Percentiles rank a stretch among this genome's conserved stretches.
phyloP scores from a whole-genome alignment of 2,329 filamentous ascomycete genomes.

The Cyphellophora attinorum region DNA sequence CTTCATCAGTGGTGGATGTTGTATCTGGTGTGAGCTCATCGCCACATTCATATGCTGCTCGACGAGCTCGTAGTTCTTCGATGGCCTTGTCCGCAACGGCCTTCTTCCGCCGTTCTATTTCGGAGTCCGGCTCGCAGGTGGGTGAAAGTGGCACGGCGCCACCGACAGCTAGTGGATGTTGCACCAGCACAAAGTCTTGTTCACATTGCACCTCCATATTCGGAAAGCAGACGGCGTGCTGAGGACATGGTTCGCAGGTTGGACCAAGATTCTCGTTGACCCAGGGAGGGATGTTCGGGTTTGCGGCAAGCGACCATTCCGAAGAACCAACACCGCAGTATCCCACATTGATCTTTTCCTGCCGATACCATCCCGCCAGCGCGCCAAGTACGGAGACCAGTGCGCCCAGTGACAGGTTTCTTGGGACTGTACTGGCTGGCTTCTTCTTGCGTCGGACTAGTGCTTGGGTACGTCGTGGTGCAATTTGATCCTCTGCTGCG shows the following conservation, averaged over 20 bases:
- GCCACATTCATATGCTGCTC: slow-evolving; percentile 86
- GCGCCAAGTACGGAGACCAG: slow-evolving; percentile 59
- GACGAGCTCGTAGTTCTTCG: slow-evolving; percentile 73
- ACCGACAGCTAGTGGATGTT: slow-evolving; percentile 72
- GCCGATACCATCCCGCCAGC: slow-evolving; percentile 75
- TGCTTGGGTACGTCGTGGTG: slow-evolving; percentile 22
- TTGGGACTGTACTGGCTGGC: slow-evolving; percentile 41
- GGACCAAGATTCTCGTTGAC: slow-evolving; percentile 58
- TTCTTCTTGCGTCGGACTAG: slow-evolving; percentile 30
- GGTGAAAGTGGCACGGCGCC: slow-evolving; percentile 78
- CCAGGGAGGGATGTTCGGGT: slow-evolving; percentile 60
- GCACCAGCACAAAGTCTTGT: slow-evolving; percentile 72
- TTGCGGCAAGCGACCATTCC: slow-evolving; percentile 47
- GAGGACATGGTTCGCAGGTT: slow-evolving; percentile 80
- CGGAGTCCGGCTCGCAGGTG: slow-evolving; percentile 88
- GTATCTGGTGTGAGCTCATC: slow-evolving; percentile 41
- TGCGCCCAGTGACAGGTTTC: slow-evolving; percentile 61
- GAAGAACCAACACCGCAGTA: slow-evolving; percentile 79
- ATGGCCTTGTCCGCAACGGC: slow-evolving; percentile 80
- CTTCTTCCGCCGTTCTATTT: slow-evolving; percentile 79
- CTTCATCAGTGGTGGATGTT: slow-evolving; percentile 2
- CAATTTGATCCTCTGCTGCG: slow-evolving; percentile 44
- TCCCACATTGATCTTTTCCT: slow-evolving; percentile 92
- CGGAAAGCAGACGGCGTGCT: slow-evolving; percentile 79
- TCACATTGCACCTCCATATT: slow-evolving; percentile 74